Conservation (phyloP, 495 filamentous ascomycete genomes). For the Talaromyces thailandensis region DNA sequence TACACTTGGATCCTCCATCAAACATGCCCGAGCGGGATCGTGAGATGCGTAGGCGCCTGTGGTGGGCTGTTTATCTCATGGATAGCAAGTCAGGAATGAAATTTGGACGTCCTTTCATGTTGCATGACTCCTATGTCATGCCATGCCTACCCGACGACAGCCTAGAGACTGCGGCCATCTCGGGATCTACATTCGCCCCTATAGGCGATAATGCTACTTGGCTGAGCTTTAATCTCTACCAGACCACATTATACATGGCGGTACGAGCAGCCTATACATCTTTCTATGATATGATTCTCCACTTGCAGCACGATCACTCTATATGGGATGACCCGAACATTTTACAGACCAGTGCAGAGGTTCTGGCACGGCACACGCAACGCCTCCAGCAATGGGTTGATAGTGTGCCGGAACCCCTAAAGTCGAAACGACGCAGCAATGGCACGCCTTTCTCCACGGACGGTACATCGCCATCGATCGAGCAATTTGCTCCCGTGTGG, state of each 20-base stretch:
- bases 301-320: slow-evolving; percentile 8
- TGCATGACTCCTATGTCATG: slow-evolving; percentile 22
- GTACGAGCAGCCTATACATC: slow-evolving; percentile 24
- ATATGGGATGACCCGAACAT: slow-evolving; percentile 16
- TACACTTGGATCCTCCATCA: slow-evolving; percentile 38
- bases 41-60: slow-evolving; percentile 38
- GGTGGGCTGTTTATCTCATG: slow-evolving; percentile 42
- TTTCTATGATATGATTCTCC: slow-evolving; percentile 21
- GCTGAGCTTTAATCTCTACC: slow-evolving; percentile 27
- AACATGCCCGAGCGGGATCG: slow-evolving; percentile 22
- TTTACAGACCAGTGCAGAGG: slow-evolving; percentile 14
- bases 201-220: slow-evolving; percentile 30
- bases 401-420: slow-evolving; percentile 29
- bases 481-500: slow-evolving; percentile 27
- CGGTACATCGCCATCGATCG: slow-evolving; percentile 23
- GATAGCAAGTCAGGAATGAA: slow-evolving; percentile 43
- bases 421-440: slow-evolving; percentile 20
- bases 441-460: slow-evolving; percentile 36
- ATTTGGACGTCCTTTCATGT: slow-evolving; percentile 38
- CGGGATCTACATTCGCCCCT: slow-evolving; percentile 29
- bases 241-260: slow-evolving; percentile 27
- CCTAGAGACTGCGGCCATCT: slow-evolving; percentile 19
- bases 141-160: slow-evolving; percentile 31
- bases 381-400: slow-evolving; percentile 25
- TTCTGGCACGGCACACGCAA: slow-evolving; percentile 17